Base-by-base conservation (phyloP, 2,329 filamentous ascomycete species). In the Juglanconis sp. region DNA sequence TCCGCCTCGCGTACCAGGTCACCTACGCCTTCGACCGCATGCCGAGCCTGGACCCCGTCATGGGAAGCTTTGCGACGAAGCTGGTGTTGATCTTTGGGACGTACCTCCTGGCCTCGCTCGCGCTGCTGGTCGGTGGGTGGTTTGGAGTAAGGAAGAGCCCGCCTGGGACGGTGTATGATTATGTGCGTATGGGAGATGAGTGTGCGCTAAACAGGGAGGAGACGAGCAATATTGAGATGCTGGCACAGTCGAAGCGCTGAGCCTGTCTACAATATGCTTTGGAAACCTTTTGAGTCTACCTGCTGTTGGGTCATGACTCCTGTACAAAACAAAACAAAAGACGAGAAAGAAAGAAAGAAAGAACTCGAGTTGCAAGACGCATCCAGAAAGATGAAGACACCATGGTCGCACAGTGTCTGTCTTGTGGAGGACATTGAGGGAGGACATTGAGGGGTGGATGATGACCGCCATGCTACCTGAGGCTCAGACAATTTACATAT, bases 51-150 rank as follows among this genome's bases (percentile, higher is more conserved):
- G 66, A 66, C 50, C 67, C 67, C 2, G 56, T 66, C 32, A 64
- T 63, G 55, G 66, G 66, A 10, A 62, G 57, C 34, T 68, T 68
- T 32, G 59, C 59, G 3, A 63, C 63, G 24, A 64, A 65, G 40
- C 54, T 68, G 8, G 13, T 68, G 3, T 60, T 68, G 1, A 36
- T 65, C 1, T 68, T 67, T 10, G 48, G 62, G 24, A 65, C 60
- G 36, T 56, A 66, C 49, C 57, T 65, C 10, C 57, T 56, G 31
- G 64, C 59, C 5, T 60, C 60, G 3, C 0, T 58, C 1, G 50
- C 60, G 42, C 57, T 60, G 36, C 35, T 63, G 2, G 61, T 44
- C 1, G 64, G 62, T 32, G 66, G 67, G 3, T 66, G 57, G 61
- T 38, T 63, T 32, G 53, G 53, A 5, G 49, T 30, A 38, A 1